Conservation (phyloP, 2,329 filamentous ascomycete species). For the Colletotrichum sp. region DNA sequence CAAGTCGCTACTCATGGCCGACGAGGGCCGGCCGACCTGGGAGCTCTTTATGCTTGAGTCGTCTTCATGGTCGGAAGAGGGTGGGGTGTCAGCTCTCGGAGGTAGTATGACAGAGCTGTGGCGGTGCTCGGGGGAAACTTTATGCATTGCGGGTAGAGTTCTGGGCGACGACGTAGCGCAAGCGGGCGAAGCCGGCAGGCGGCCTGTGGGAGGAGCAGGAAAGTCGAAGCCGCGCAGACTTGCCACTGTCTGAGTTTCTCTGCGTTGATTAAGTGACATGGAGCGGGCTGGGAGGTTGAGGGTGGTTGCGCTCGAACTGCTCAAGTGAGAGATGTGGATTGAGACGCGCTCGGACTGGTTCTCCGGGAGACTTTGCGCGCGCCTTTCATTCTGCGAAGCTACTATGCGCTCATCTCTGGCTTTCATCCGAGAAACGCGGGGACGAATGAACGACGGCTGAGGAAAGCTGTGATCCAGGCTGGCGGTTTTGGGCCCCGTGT, state of each 20-base stretch:
- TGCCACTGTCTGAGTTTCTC: conserved; percentile 20
- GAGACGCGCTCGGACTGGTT: conserved; percentile 18
- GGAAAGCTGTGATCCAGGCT: conserved; percentile 47
- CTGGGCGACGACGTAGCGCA: conserved; percentile 7
- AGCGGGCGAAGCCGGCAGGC: conserved; percentile 23
- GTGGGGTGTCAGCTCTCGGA: conserved; percentile 35
- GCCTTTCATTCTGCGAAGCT: not conserved
- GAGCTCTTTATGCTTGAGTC: conserved; percentile 21
- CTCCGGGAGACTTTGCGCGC: conserved; percentile 21
- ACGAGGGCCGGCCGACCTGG: not conserved
- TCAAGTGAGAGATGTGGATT: conserved; percentile 18
- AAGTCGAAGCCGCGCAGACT: conserved; percentile 42
- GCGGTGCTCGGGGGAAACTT: conserved; percentile 10
- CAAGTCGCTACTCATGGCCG: conserved; percentile 24
- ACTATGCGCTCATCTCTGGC: conserved; percentile 53
- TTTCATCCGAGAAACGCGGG: conserved; percentile 59
- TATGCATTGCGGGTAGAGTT: not conserved
- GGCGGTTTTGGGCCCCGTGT: conserved; percentile 20
- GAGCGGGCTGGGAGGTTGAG: conserved; percentile 5
- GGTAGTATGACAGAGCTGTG: conserved; percentile 23
- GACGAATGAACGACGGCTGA: conserved; percentile 60
- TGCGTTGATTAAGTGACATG: conserved; percentile 8
- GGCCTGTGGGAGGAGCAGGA: conserved; percentile 35
- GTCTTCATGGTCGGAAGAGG: conserved; percentile 38
- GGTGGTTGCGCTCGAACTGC: conserved; percentile 12